Base-by-base conservation (phyloP, 2,329 filamentous ascomycete species). In the Trichoderma harzianum region DNA sequence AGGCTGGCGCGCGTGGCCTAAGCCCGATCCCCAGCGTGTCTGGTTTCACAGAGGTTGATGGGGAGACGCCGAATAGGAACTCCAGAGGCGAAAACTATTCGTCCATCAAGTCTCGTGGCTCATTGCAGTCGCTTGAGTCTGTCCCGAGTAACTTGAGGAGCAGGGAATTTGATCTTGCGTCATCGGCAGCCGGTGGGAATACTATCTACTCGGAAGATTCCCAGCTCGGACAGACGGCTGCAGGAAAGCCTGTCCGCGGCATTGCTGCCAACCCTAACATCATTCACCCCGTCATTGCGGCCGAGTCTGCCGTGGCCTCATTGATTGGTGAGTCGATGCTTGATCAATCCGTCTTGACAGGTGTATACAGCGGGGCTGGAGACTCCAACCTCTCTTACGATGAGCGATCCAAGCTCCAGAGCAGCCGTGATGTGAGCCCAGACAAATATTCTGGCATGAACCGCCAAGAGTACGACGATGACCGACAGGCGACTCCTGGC, bases 21-120 rank as follows among this genome's bases (percentile, higher is more conserved):
- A 98, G 95, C 78, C 95, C 95, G 0, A 95, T 97, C 72, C 95
- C 96, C 76, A 98, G 95, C 77, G 93, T 97, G 18, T 95, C 94
- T 12, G 96, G 95, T 74, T 95, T 94, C 77, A 91, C 89, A 5
- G 90, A 94, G 76, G 89, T 90, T 61, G 89, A 89, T 68, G 90
- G 86, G 76, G 87, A 90, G 73, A 83, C 84, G 32, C 86, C 86
- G 71, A 82, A 87, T 36, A 86, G 86, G 58, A 85, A 84, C 16
- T 81, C 81, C 7, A 76, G 82, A 3, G 84, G 83, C 24, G 87
- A 86, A n/a, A 89, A 87, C 1, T 83, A 90, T 32, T 92, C 92
- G 1, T 85, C 88, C 1, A 88, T 86, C 34, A 90, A 88, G 76
- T 87, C 89, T 18, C 85, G 62, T 70, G 82, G 73, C 75, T 83